phyloP scores from a whole-genome alignment of 139 green algal genomes.

The Picochlorum sp. region DNA sequence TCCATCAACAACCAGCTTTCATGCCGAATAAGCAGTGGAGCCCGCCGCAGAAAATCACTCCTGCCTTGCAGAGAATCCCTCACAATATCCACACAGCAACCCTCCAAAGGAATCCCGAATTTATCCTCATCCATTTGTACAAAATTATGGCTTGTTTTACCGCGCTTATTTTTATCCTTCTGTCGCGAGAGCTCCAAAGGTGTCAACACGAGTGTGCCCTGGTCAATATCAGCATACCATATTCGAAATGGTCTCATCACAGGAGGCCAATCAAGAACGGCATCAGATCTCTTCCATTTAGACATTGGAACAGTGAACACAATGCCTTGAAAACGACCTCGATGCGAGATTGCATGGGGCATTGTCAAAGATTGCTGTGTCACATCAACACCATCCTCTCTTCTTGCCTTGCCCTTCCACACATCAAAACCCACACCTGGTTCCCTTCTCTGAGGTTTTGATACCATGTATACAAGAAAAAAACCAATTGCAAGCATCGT shows the following conservation, averaged over 20 bases:
- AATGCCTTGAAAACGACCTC: slow-evolving; percentile 22
- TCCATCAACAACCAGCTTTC: slow-evolving; percentile 28
- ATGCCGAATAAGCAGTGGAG: slow-evolving; percentile 43
- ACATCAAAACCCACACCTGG: neutral
- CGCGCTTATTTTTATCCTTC: neutral
- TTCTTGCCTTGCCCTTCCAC: neutral
- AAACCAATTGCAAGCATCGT: too few relatives aligned
- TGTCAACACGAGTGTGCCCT: slow-evolving; percentile 24
- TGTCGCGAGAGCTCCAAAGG: neutral
- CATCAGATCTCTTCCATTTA: slow-evolving; percentile 3
- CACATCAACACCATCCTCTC: slow-evolving; percentile 2
- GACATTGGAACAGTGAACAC: slow-evolving; percentile 24
- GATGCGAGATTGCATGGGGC: slow-evolving; percentile 13
- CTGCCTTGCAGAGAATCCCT: slow-evolving; percentile 24
- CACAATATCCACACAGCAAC: slow-evolving; percentile 27
- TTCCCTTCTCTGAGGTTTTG: neutral
- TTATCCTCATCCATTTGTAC: slow-evolving; percentile 6
- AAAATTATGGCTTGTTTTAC: neutral
- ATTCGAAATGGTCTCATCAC: neutral
- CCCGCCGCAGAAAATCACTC: slow-evolving; percentile 20
- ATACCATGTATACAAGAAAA: too few relatives aligned
- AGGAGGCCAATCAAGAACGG: slow-evolving; percentile 22
- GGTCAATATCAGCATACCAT: slow-evolving; percentile 19
- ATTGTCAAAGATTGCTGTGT: neutral
- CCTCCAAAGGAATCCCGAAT: slow-evolving; percentile 26